phyloP scores from a whole-genome alignment of 306 rosid species.

The Fagus sylvatica region DNA sequence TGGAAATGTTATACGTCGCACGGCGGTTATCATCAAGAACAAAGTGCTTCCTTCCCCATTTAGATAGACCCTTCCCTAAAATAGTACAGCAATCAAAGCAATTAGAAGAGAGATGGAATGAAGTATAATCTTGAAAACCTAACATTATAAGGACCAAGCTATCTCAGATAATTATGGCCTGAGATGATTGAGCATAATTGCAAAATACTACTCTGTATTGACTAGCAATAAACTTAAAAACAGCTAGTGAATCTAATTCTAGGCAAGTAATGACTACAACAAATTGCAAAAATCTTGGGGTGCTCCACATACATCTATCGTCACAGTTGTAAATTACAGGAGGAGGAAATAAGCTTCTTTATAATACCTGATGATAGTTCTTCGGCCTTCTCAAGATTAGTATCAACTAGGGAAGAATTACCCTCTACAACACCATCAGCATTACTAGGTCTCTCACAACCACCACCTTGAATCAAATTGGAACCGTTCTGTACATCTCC shows the following conservation, averaged over 20 bases:
- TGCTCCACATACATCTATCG: background rate
- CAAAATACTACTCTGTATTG: background rate
- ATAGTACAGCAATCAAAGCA: constrained; percentile 28
- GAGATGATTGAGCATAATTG: background rate
- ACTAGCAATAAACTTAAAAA: background rate
- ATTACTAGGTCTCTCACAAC: constrained; percentile 64
- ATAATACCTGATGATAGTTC: constrained; percentile 72
- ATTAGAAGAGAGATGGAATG: constrained; percentile 23
- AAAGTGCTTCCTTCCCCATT: constrained; percentile 69
- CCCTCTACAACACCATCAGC: constrained; percentile 68
- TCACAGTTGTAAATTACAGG: background rate
- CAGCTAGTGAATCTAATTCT: background rate
- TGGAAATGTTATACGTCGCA: constrained; percentile 59
- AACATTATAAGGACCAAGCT: background rate
- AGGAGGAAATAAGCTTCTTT: constrained; percentile 2
- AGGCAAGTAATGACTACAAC: background rate
- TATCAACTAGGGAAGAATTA: constrained; percentile 61
- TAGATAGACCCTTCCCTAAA: constrained; percentile 73
- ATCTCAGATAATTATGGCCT: background rate
- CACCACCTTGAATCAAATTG: constrained; percentile 53
- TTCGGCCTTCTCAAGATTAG: constrained; percentile 72
- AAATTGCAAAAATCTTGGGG: background rate
- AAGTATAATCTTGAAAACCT: background rate
- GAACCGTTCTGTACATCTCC: constrained; percentile 63
- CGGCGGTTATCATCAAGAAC: constrained; percentile 80